Evolutionary conservation across 768 basidiomycete genomes (phyloP).

Genomic region (Dacryopinax primogenitus): DNA sequence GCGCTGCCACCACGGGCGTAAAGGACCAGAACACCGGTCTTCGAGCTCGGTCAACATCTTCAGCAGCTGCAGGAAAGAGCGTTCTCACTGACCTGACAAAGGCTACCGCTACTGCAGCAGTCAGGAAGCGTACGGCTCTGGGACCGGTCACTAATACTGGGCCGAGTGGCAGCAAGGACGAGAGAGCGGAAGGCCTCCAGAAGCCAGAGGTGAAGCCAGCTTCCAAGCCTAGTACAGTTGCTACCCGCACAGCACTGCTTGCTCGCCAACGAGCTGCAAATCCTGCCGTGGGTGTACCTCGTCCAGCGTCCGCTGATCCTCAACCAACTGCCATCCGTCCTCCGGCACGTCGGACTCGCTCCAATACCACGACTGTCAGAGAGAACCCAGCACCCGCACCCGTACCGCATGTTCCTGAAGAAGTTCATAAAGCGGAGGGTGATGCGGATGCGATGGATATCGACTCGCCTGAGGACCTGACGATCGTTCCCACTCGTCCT

Average conservation of each 20-base stretch:
- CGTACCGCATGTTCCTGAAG: background rate
- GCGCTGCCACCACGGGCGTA: background rate
- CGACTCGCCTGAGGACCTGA: background rate
- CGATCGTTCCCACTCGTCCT: background rate
- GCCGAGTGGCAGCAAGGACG: background rate
- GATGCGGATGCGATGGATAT: slow-evolving; percentile 4
- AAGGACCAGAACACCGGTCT: background rate
- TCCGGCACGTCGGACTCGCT: background rate
- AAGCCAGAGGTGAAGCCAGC: background rate
- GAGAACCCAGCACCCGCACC: background rate
- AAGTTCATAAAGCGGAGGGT: background rate
- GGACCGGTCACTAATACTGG: background rate
- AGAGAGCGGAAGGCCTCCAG: background rate
- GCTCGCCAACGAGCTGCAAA: background rate
- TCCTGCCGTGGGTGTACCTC: background rate
- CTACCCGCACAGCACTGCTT: background rate
- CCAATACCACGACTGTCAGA: background rate
- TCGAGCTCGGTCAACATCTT: background rate
- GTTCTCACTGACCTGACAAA: background rate
- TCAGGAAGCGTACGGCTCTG: slow-evolving; percentile 4
- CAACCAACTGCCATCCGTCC: background rate
- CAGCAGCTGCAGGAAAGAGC: background rate
- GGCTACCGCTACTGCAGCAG: background rate
- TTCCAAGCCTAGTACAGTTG: background rate
- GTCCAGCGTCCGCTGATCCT: background rate